Conservation (phyloP, 2,329 filamentous ascomycete genomes). For the Botrytis paeoniae region DNA sequence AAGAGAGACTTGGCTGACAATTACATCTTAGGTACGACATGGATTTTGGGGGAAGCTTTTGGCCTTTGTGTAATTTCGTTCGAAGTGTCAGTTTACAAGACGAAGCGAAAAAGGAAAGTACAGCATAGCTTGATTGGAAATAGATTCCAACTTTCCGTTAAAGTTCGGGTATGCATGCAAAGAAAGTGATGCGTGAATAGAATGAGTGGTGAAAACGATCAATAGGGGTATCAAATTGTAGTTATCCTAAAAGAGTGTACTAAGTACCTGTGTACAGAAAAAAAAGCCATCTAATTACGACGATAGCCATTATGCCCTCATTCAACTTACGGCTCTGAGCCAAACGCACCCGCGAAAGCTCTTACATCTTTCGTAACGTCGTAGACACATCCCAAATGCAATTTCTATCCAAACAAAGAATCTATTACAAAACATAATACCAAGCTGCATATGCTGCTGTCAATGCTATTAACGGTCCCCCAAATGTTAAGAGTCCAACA, state of each 20-base stretch:
- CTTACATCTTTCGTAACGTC: not conserved
- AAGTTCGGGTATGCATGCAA: not conserved
- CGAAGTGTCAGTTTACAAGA: slow-evolving; percentile 26
- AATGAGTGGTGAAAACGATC: not conserved
- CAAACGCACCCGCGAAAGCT: not conserved
- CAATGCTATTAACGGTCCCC: slow-evolving; percentile 9
- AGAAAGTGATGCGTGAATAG: not conserved
- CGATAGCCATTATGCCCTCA: not conserved
- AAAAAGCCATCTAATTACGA: not conserved
- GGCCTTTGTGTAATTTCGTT: slow-evolving; percentile 44
- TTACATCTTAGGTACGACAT: slow-evolving; percentile 65
- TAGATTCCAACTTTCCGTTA: not conserved
- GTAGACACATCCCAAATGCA: not conserved
- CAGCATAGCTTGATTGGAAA: not conserved
- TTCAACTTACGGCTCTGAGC: not conserved
- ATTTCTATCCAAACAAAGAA: not conserved
- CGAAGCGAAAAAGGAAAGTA: not conserved
- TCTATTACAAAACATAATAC: slow-evolving; percentile 13
- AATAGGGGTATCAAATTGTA: slow-evolving; percentile 18
- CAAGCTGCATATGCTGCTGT: slow-evolving; percentile 16
- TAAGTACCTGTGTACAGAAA: not conserved
- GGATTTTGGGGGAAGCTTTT: slow-evolving; percentile 69
- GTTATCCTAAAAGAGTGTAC: slow-evolving; percentile 14
- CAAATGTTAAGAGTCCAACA: slow-evolving; percentile 7
- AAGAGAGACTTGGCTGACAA: not conserved